Percentiles rank a stretch among this genome's conserved stretches.
These are phyloP conservation scores for Penicillium concentricum DNA, from an alignment of 2,329 filamentous ascomycete genomes.

Conservation along the genomic window DNA sequence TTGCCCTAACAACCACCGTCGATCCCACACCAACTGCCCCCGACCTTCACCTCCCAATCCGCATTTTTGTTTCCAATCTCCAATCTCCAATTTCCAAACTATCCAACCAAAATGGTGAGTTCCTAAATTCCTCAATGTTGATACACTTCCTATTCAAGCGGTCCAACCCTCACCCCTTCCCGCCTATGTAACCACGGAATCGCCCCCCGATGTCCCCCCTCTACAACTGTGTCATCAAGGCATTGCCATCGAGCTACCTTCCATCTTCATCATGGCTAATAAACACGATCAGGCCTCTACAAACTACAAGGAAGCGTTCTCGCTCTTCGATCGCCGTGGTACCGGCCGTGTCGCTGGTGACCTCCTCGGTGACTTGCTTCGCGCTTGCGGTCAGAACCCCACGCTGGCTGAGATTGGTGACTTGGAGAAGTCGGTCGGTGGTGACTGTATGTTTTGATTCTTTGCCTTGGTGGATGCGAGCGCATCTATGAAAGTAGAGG, in stretches of 20 bases:
- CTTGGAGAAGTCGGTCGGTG: slow-evolving; percentile 83
- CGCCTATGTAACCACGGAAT: slow-evolving; percentile 4
- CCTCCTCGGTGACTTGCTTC: slow-evolving; percentile 86
- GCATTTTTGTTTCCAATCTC: slow-evolving; percentile 9
- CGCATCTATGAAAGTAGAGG: neutral
- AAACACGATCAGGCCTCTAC: slow-evolving; percentile 64
- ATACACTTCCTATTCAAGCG: slow-evolving; percentile 3
- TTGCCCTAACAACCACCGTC: slow-evolving; percentile 25
- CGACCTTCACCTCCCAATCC: neutral
- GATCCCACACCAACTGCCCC: slow-evolving; percentile 14
- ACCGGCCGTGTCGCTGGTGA: slow-evolving; percentile 86
- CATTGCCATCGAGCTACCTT: slow-evolving; percentile 1
- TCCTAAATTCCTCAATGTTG: slow-evolving; percentile 1
- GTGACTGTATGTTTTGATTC: slow-evolving; percentile 72
- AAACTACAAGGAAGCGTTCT: slow-evolving; percentile 99
- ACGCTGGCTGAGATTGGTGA: slow-evolving; percentile 90
- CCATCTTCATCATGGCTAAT: slow-evolving; percentile 21
- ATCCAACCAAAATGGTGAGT: slow-evolving; percentile 8
- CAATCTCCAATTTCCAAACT: slow-evolving; percentile 2
- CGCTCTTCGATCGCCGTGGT: slow-evolving; percentile 98
- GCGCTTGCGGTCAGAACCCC: slow-evolving; percentile 96
- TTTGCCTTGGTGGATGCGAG: neutral
- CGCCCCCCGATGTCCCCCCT: neutral
- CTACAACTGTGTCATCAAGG: neutral
- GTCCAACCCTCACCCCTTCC: neutral